Percentiles rank a stretch among this genome's conserved stretches.
Conservation (phyloP, 1,139 yeast genomes). For the Suhomyces ambrosiae region DNA sequence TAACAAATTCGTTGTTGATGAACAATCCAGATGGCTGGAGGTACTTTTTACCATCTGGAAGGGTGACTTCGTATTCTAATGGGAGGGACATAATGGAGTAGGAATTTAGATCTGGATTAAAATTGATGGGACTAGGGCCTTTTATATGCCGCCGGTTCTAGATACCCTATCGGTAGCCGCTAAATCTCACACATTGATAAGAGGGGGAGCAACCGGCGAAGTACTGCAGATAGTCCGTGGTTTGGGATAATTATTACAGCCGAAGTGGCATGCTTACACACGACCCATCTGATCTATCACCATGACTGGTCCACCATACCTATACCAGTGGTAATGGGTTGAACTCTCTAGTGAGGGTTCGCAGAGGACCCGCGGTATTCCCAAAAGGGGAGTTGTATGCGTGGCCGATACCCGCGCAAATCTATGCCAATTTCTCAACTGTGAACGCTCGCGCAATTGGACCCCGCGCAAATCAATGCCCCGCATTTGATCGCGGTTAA, state of each 20-base stretch:
- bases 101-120: neutral
- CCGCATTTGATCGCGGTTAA: neutral
- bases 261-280: too few species aligned
- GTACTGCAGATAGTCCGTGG: too few species aligned
- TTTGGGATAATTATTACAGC: too few species aligned
- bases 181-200: neutral
- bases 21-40: conserved; percentile 77
- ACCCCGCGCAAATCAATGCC: neutral
- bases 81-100: conserved; percentile 34
- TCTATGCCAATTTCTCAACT: too few species aligned
- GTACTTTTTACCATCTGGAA: conserved; percentile 59
- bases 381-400: too few species aligned
- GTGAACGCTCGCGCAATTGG: too few species aligned
- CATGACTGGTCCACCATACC: too few species aligned
- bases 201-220: neutral
- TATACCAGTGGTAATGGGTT: too few species aligned
- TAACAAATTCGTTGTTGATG: conserved; percentile 78
- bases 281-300: too few species aligned
- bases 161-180: conserved; percentile 5
- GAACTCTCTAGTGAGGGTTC: too few species aligned
- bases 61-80: conserved; percentile 44
- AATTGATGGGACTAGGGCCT: neutral
- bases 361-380: too few species aligned
- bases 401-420: too few species aligned
- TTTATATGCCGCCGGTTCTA: conserved; percentile 2